phyloP scores from a whole-genome alignment of 352 stramenopile species.

The Phytophthora ramorum region DNA sequence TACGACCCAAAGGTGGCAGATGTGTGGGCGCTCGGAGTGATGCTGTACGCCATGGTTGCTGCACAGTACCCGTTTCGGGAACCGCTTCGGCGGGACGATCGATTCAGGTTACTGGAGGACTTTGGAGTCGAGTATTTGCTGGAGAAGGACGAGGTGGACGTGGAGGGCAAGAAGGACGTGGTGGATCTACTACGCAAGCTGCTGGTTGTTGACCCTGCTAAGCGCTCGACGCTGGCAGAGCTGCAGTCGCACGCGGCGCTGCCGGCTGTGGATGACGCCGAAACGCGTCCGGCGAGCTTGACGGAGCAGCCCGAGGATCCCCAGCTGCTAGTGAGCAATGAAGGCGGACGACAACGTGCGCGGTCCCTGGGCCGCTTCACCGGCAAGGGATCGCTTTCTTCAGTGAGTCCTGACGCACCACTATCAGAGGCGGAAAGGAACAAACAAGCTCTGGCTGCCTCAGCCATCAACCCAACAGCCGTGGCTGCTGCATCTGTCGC shows the following conservation, averaged over 20 bases:
- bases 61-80: constrained; percentile 72
- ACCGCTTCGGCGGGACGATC: constrained; percentile 55
- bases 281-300: constrained; percentile 13
- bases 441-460: constrained; percentile 32
- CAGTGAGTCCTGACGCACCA: constrained; percentile 26
- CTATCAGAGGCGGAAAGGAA: constrained; percentile 29
- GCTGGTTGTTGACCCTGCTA: constrained; percentile 55
- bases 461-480: constrained; percentile 19
- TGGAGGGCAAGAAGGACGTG: constrained; percentile 39
- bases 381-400: constrained; percentile 32
- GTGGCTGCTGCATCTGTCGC: constrained; percentile 12
- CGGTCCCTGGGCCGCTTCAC: constrained; percentile 34
- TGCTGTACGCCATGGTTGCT: constrained; percentile 78
- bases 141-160: constrained; percentile 70
- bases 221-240: constrained; percentile 48
- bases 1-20: constrained; percentile 76
- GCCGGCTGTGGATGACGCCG: constrained; percentile 3
- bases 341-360: constrained; percentile 23
- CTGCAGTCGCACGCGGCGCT: constrained; percentile 56
- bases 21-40: constrained; percentile 85
- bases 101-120: constrained; percentile 62
- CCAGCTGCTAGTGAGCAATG: constrained; percentile 6
- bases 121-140: constrained; percentile 74
- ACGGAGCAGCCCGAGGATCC: constrained; percentile 11
- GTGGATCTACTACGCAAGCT: constrained; percentile 64